phyloP scores from a whole-genome alignment of 2,329 filamentous ascomycete genomes.

The Phoma sp. region DNA sequence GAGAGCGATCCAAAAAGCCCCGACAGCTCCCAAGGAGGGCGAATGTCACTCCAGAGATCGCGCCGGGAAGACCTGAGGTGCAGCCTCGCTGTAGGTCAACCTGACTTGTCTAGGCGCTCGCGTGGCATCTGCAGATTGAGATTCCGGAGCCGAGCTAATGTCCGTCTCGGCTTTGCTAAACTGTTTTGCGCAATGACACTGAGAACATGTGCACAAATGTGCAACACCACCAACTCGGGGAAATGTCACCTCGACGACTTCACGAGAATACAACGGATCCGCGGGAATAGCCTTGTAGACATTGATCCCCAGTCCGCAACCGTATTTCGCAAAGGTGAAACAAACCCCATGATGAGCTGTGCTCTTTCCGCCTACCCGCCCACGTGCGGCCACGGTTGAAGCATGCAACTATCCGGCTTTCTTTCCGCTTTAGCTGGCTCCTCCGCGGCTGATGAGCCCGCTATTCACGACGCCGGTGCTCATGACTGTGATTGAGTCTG shows the following conservation, averaged over 20 bases:
- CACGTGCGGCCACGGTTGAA: conserved; percentile 10
- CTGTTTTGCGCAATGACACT: neutral
- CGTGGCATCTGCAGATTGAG: conserved; percentile 14
- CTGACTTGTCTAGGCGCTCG: conserved; percentile 5
- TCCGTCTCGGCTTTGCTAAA: conserved; percentile 2
- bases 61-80: conserved; percentile 3
- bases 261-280: neutral
- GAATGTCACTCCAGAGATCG: neutral
- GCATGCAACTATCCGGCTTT: conserved; percentile 10
- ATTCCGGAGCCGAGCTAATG: conserved; percentile 1
- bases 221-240: conserved; percentile 1
- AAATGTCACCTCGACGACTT: neutral
- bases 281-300: neutral
- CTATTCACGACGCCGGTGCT: conserved; percentile 5
- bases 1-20: neutral
- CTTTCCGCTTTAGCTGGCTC: conserved; percentile 3
- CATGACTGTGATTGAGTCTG: conserved; percentile 1
- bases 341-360: conserved; percentile 13
- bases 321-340: conserved; percentile 6
- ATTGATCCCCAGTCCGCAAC: conserved; percentile 1
- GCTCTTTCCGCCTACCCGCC: conserved; percentile 13
- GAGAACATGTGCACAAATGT: neutral
- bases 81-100: conserved; percentile 5
- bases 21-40: neutral
- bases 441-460: conserved; percentile 3